Percentiles rank a stretch among this genome's conserved stretches.
phyloP scores from a whole-genome alignment of 1,139 yeast species.

The Meyerozyma carpophila region DNA sequence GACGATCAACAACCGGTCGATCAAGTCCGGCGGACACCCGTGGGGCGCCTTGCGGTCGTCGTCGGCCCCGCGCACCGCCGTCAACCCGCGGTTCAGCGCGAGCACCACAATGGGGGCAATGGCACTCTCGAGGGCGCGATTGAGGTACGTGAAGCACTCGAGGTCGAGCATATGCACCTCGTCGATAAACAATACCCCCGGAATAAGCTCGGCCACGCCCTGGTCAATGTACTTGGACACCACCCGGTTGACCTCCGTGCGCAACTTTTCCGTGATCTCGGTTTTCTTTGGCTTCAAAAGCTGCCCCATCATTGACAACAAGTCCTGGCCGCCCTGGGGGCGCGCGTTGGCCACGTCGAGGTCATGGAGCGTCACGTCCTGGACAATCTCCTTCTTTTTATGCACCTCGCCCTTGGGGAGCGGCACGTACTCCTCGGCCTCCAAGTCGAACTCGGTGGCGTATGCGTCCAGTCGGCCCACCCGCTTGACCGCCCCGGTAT shows the following conservation, averaged over 20 bases:
- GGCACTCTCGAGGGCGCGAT: conserved; percentile 85
- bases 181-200: conserved; percentile 95
- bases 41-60: conserved; percentile 77
- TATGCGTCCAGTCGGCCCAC: conserved; percentile 98
- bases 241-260: conserved; percentile 90
- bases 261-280: conserved; percentile 94
- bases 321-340: conserved; percentile 99
- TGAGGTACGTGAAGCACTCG: conserved; percentile 90
- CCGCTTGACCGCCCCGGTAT: conserved; percentile 95
- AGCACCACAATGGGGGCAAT: conserved; percentile 93
- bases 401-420: conserved; percentile 98
- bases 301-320: conserved; percentile 98
- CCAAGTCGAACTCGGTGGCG: conserved; percentile 96
- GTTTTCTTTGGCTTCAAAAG: conserved; percentile 93
- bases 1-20: conserved; percentile 86
- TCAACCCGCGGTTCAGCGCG: conserved; percentile 93
- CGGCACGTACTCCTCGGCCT: conserved; percentile 98
- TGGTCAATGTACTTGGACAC: conserved; percentile 95
- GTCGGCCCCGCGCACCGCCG: conserved; percentile 88
- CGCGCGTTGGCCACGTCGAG: conserved; percentile 93
- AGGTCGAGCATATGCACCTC: conserved; percentile 97
- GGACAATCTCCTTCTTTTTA: conserved; percentile 96
- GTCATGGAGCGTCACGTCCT: conserved; percentile 94
- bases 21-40: conserved; percentile 92
- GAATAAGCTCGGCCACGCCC: conserved; percentile 96